These are phyloP conservation scores for Handroanthus guayacan DNA, from an alignment of 257 asterid species.

Conservation along the genomic window DNA sequence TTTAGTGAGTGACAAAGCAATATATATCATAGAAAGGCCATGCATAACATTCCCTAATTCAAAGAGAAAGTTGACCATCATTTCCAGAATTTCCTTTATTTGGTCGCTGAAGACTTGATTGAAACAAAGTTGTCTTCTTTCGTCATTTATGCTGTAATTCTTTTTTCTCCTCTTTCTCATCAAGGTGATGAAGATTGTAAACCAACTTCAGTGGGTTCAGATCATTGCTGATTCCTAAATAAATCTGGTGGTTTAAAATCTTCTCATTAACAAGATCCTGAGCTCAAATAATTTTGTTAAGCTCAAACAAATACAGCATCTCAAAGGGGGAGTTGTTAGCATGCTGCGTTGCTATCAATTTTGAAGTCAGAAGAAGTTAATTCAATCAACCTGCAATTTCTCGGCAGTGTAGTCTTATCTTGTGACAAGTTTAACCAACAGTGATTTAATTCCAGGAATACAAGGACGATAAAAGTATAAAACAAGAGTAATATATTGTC, in stretches of 20 bases:
- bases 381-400: constrained; percentile 10
- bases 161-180: neutral
- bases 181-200: neutral
- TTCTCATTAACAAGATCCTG: constrained; percentile 7
- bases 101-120: neutral
- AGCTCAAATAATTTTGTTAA: neutral
- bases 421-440: neutral
- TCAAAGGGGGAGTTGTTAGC: constrained; percentile 8
- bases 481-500: neutral
- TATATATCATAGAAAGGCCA: neutral
- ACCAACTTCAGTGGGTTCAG: neutral
- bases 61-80: neutral
- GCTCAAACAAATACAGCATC: neutral
- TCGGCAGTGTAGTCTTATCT: neutral
- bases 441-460: neutral
- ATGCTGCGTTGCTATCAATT: neutral
- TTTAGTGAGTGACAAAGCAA: neutral
- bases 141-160: neutral
- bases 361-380: constrained; percentile 1
- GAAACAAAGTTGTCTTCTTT: neutral
- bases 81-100: constrained; percentile 1
- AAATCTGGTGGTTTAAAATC: neutral
- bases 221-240: constrained; percentile 7
- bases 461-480: constrained; percentile 16
- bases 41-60: neutral